These are phyloP conservation scores for Fusarium tupiense DNA, from an alignment of 2,329 filamentous ascomycete species.

Conservation along the genomic window DNA sequence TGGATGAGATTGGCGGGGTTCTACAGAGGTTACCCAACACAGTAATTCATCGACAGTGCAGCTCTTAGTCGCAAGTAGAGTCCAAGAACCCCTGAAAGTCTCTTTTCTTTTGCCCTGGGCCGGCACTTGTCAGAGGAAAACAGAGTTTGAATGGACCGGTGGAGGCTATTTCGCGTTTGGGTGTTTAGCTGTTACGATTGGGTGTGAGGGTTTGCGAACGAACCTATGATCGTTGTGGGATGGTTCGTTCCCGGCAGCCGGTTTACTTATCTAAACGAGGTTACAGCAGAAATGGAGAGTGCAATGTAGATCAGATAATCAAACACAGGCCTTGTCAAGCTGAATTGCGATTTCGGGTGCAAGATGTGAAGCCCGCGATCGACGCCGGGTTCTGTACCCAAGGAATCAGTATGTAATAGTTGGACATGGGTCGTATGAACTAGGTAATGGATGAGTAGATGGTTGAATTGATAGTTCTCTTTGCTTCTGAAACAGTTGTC, in stretches of 20 bases:
- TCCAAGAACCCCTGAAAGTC: not conserved
- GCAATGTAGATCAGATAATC: constrained; percentile 3
- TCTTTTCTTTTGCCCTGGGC: not conserved
- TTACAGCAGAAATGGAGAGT: not conserved
- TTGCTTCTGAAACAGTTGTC: not conserved
- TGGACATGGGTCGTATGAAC: not conserved
- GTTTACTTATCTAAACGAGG: not conserved
- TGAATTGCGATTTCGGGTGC: not conserved
- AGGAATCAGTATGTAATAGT: not conserved
- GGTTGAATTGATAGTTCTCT: not conserved
- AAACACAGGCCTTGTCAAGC: not conserved
- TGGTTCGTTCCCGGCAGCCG: not conserved
- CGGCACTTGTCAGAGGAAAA: constrained; percentile 9
- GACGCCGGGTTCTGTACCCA: not conserved
- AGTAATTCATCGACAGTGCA: not conserved
- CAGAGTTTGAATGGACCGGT: constrained; percentile 3
- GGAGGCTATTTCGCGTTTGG: not conserved
- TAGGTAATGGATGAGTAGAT: not conserved
- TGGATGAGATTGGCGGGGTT: not conserved
- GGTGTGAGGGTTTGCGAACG: not conserved
- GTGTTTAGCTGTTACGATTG: not conserved
- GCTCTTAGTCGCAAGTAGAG: not conserved
- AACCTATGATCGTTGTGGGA: not conserved
- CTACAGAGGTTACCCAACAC: not conserved
- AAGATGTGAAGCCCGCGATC: not conserved